Evolutionary conservation across 2,329 filamentous ascomycete genomes (phyloP).

Genomic region (Penicillium sp.): DNA sequence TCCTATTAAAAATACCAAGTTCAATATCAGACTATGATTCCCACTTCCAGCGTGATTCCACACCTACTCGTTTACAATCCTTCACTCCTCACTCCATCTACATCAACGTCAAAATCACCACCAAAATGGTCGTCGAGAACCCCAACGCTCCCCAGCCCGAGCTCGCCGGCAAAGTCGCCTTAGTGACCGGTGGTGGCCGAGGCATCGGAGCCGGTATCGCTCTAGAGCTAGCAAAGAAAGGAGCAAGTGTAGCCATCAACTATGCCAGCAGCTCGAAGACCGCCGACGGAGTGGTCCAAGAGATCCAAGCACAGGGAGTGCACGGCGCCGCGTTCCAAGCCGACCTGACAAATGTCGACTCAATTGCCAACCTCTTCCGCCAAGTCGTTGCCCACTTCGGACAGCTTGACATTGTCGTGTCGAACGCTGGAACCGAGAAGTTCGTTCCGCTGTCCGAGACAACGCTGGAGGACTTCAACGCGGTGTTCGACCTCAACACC

Average conservation of each 20-base stretch:
- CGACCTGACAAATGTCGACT: slow-evolving; percentile 62
- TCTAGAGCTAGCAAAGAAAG: slow-evolving; percentile 40
- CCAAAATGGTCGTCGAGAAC: slow-evolving; percentile 19
- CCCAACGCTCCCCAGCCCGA: slow-evolving; percentile 14
- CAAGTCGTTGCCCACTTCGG: slow-evolving; percentile 59
- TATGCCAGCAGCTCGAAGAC: slow-evolving; percentile 60
- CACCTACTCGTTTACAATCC: not conserved
- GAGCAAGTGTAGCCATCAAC: slow-evolving; percentile 43
- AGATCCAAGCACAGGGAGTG: slow-evolving; percentile 63
- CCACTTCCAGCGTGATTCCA: not conserved
- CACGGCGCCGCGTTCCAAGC: slow-evolving; percentile 65
- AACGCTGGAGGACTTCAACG: slow-evolving; percentile 41
- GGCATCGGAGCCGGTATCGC: slow-evolving; percentile 45
- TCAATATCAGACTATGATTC: slow-evolving; percentile 2
- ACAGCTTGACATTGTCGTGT: slow-evolving; percentile 29
- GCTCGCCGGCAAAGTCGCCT: slow-evolving; percentile 39
- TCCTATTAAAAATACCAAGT: not conserved
- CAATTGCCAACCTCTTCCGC: slow-evolving; percentile 64
- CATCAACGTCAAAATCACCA: not conserved
- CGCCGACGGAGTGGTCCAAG: slow-evolving; percentile 63
- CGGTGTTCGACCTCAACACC: slow-evolving; percentile 61
- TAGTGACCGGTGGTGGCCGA: slow-evolving; percentile 38
- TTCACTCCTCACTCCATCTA: not conserved
- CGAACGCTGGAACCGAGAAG: slow-evolving; percentile 56
- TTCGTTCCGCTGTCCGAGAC: slow-evolving; percentile 28